Base-by-base conservation (phyloP, 495 filamentous ascomycete species). In the Hypoxylon cercidicola region DNA sequence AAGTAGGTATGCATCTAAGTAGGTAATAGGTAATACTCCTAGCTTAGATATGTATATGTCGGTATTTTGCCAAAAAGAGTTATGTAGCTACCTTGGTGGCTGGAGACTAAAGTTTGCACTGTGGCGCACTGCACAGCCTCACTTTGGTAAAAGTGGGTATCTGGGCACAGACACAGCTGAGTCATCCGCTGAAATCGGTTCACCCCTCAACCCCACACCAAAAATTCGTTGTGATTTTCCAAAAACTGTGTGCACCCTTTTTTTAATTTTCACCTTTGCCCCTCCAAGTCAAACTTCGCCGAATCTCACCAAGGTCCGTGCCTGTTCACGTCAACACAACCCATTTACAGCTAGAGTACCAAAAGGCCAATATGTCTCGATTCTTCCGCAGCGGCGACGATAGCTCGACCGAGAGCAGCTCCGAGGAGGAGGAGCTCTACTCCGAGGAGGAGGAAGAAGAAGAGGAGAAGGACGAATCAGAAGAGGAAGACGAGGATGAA, bases 331-430 rank as follows among this genome's bases (percentile, higher is more conserved):
- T 28, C 28, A 21, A 28, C 19, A 19, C 60, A 16, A 16, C 21
- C 41, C 12, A 21, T 15, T 19, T 10, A 4, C 11, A 9, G 6
- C 20, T 34, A 25, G 39, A 43, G 8, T 16, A 45, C 4, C 23
- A 57, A n/a, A 25, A 21, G 20, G 13, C 8, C 73, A 88, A 64
- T 55, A 93, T 93, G 89, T 98, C 95, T 86, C 91, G 94, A 76
- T 99, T 99, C 82, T 98, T 98, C 87, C 90, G 92, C 79, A 89
- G 89, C 69, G 90, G 89, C 77, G 91, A 92, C 80, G 93, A 93
- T 84, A 93, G 93, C 79, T 95, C 91, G 71, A 80, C 83, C 68
- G 87, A 87, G 77, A 86, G 85, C 75, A 96, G 91, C 74, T 90
- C 90, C 62, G 93, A 96, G 74, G 94, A 97, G 79, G 90, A 93